phyloP scores from a whole-genome alignment of 768 basidiomycete genomes.

The Auricularia sp. region DNA sequence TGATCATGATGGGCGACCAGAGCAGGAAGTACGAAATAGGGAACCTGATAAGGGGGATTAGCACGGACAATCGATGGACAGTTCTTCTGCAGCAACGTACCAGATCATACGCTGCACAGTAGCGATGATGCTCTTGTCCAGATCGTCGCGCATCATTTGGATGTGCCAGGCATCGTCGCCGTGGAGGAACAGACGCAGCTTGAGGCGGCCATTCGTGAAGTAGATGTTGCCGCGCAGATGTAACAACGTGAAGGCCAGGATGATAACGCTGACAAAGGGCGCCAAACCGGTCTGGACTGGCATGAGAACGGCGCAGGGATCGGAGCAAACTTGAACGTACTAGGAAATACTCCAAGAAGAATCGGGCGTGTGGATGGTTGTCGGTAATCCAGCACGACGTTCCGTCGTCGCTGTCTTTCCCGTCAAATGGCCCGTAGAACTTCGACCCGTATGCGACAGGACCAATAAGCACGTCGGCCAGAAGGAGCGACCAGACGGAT shows the following conservation, averaged over 20 bases:
- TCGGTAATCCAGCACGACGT: not conserved
- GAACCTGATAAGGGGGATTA: not conserved
- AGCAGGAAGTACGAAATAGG: not conserved
- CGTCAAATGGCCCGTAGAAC: not conserved
- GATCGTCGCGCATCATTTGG: not conserved
- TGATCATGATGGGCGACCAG: not conserved
- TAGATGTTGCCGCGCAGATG: constrained; percentile 1
- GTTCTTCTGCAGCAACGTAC: not conserved
- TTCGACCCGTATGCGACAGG: not conserved
- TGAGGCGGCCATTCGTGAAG: not conserved
- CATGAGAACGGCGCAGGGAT: not conserved
- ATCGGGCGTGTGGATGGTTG: not conserved
- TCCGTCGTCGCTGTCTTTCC: not conserved
- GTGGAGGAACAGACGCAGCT: not conserved
- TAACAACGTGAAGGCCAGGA: not conserved
- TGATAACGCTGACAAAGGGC: not conserved
- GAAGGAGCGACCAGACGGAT: not conserved
- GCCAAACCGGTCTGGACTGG: not conserved
- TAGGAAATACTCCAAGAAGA: not conserved
- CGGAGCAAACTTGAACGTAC: not conserved
- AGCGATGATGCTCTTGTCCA: not conserved
- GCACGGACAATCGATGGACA: not conserved
- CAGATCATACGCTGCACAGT: constrained; percentile 1
- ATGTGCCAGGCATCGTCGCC: constrained; percentile 2
- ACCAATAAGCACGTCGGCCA: not conserved